Conservation (phyloP, 2,329 filamentous ascomycete genomes). For the Clonostachys solani region DNA sequence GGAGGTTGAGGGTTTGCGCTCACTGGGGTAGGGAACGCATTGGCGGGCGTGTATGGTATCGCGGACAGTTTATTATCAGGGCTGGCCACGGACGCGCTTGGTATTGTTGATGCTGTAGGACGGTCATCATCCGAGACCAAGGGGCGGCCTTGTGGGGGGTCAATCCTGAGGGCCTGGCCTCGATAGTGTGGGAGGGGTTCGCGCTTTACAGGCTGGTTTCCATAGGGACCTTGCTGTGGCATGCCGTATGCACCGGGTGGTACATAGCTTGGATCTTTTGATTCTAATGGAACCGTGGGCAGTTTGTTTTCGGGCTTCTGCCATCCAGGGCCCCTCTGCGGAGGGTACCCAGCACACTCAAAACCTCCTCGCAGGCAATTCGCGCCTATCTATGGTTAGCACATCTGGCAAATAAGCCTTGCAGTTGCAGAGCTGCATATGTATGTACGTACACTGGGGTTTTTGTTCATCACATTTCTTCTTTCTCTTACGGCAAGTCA, state of each 20-base stretch:
- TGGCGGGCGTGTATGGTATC: constrained; percentile 48
- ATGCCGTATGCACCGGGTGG: constrained; percentile 59
- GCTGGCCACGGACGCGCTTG: constrained; percentile 52
- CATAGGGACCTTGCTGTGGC: constrained; percentile 41
- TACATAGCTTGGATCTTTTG: constrained; percentile 68
- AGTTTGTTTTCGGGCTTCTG: constrained; percentile 71
- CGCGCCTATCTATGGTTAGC: constrained; percentile 51
- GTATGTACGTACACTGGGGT: constrained; percentile 70
- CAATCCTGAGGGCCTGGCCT: constrained; percentile 57
- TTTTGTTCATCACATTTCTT: constrained; percentile 98
- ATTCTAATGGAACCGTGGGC: constrained; percentile 71
- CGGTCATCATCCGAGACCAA: constrained; percentile 54
- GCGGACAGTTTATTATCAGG: constrained; percentile 61
- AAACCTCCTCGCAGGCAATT: constrained; percentile 92
- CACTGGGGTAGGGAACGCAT: constrained; percentile 58
- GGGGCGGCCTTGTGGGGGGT: constrained; percentile 55
- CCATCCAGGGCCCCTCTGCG: constrained; percentile 67
- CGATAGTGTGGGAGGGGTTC: constrained; percentile 57
- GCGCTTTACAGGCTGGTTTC: constrained; percentile 38
- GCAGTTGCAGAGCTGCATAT: not conserved
- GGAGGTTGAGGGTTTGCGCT: constrained; percentile 47
- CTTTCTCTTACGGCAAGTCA: constrained; percentile 87
- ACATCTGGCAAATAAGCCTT: not conserved
- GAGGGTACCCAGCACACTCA: constrained; percentile 85
- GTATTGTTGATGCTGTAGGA: constrained; percentile 53